These are phyloP conservation scores for Stylosanthes scabra DNA, from an alignment of 331 rosid species.

Conservation along the genomic window DNA sequence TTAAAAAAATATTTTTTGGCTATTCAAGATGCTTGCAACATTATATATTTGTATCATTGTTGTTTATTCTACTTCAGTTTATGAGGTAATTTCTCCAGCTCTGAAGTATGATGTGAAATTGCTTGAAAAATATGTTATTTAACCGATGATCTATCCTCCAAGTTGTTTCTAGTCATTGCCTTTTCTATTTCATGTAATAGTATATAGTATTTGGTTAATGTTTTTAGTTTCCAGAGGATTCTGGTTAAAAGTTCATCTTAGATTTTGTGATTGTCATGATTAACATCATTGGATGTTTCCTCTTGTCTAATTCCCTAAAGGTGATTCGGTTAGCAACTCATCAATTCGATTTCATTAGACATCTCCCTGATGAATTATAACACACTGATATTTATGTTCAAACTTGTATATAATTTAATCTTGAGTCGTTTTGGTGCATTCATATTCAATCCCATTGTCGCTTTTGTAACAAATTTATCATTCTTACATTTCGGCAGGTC, in stretches of 20 bases:
- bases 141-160: too few species aligned
- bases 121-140: neutral
- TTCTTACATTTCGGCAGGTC: slow-evolving; percentile 51
- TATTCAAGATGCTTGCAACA: slow-evolving; percentile 7
- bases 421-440: slow-evolving; percentile 16
- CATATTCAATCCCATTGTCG: neutral
- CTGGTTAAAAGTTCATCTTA: neutral
- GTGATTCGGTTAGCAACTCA: neutral
- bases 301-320: neutral
- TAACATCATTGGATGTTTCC: neutral
- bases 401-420: neutral
- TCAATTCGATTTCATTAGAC: neutral
- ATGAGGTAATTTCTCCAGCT: slow-evolving; percentile 7
- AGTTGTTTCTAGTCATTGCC: too few species aligned
- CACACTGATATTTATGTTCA: neutral
- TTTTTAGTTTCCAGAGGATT: neutral
- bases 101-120: slow-evolving; percentile 11
- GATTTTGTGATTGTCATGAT: slow-evolving; percentile 5
- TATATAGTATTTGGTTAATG: slow-evolving; percentile 7
- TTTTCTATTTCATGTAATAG: neutral
- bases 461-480: slow-evolving; percentile 5
- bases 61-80: slow-evolving; percentile 24
- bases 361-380: too few species aligned
- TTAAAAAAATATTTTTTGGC: too few species aligned
- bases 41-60: slow-evolving; percentile 1